Conservation (phyloP, 345 rosid species). For the Kandelia obovata region DNA sequence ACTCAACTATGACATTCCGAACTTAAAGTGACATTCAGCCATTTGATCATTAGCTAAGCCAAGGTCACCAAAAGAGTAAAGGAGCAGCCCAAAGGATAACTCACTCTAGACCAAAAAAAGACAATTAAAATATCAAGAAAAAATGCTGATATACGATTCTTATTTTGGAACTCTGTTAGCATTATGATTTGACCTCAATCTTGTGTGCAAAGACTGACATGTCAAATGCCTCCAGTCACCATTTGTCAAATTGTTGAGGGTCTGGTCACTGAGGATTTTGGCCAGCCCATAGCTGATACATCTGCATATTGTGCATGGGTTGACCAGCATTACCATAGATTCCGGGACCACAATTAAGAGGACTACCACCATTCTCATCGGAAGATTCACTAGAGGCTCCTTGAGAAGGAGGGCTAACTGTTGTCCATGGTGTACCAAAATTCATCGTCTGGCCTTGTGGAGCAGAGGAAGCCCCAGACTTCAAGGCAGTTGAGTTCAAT, state of each 20-base stretch:
- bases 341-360: constrained; percentile 39
- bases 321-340: constrained; percentile 38
- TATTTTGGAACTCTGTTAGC: not conserved
- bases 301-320: constrained; percentile 49
- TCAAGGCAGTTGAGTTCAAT: constrained; percentile 29
- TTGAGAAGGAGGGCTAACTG: constrained; percentile 59
- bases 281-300: constrained; percentile 63
- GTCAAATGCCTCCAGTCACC: not conserved
- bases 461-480: constrained; percentile 55
- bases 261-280: constrained; percentile 43
- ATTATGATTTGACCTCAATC: not conserved
- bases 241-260: not conserved
- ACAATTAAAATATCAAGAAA: not conserved
- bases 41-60: too few species aligned
- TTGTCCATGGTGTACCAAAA: constrained; percentile 50
- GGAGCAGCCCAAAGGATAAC: too few species aligned
- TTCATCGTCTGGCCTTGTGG: constrained; percentile 48
- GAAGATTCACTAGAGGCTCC: constrained; percentile 78
- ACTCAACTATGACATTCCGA: too few species aligned
- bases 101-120: not conserved
- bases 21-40: too few species aligned
- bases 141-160: not conserved
- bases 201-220: not conserved
- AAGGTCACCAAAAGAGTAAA: too few species aligned
- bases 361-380: constrained; percentile 62